Conservation (phyloP, 495 filamentous ascomycete species). For the Tuber microsphaerosporum region DNA sequence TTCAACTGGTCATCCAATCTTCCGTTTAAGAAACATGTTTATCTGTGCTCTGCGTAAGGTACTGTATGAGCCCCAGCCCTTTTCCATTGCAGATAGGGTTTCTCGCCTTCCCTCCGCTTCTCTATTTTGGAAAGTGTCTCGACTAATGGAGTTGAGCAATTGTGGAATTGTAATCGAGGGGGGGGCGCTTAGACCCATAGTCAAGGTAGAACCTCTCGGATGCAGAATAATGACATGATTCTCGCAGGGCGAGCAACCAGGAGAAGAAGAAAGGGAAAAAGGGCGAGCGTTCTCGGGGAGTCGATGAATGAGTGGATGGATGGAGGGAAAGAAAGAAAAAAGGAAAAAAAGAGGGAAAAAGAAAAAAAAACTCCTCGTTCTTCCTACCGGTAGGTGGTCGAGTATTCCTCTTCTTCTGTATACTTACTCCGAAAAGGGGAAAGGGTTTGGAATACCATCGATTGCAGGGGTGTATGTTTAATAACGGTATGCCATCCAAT, state of each 20-base stretch:
- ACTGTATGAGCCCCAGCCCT: neutral
- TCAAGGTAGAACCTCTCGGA: slow-evolving; percentile 24
- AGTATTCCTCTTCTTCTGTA: neutral
- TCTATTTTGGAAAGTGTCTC: slow-evolving; percentile 7
- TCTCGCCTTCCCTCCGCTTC: neutral
- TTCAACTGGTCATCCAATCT: neutral
- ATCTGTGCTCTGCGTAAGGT: neutral
- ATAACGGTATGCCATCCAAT: neutral
- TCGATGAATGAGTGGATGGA: neutral
- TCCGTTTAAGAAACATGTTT: neutral
- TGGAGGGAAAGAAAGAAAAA: neutral
- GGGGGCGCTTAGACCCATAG: slow-evolving; percentile 32
- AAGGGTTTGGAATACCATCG: neutral
- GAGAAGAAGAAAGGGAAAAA: neutral
- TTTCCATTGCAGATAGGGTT: neutral
- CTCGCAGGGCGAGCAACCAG: slow-evolving; percentile 17
- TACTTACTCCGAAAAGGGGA: neutral
- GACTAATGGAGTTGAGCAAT: slow-evolving; percentile 18
- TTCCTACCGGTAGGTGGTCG: neutral
- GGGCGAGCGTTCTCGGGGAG: neutral
- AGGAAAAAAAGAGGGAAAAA: slow-evolving; percentile 12
- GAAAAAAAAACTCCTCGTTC: slow-evolving; percentile 10
- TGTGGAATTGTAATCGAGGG: slow-evolving; percentile 10
- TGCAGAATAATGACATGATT: slow-evolving; percentile 26
- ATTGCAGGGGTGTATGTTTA: neutral